A percentile compares a stretch with the other conserved stretches of the same genome.
Evolutionary conservation across 352 stramenopile species (phyloP).

Genomic region (Aphanomyces astaci): DNA sequence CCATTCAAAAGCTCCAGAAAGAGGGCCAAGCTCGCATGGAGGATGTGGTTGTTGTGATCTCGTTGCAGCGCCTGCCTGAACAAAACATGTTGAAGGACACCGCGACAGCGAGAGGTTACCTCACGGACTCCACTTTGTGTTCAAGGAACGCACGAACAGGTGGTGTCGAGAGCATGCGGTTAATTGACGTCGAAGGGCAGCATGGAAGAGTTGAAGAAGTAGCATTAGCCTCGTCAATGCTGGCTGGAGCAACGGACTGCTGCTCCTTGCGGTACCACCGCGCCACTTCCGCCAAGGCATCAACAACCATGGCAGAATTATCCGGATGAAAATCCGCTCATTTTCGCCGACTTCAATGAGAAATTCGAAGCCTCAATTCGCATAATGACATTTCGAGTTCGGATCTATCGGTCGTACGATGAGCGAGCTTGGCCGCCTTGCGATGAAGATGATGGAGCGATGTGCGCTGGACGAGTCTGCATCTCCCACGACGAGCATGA

Average conservation of each 20-base stretch:
- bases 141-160: background rate
- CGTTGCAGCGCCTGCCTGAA: background rate
- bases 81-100: too few species aligned
- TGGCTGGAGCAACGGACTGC: too few species aligned
- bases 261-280: constrained; percentile 4
- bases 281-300: constrained; percentile 2
- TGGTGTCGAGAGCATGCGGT: constrained; percentile 1
- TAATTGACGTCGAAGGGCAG: background rate
- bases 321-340: background rate
- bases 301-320: background rate
- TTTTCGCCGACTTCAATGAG: background rate
- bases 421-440: too few species aligned
- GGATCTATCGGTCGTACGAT: too few species aligned
- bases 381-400: too few species aligned
- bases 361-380: background rate
- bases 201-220: background rate
- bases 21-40: background rate
- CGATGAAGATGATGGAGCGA: background rate
- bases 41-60: background rate
- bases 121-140: background rate
- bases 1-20: background rate
- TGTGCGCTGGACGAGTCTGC: background rate
- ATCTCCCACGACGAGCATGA: background rate
- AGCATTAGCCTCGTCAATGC: background rate
- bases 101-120: too few species aligned